Conservation (phyloP, 225 moss, liverwort and hornwort species). For the Pleurozium schreberi region DNA sequence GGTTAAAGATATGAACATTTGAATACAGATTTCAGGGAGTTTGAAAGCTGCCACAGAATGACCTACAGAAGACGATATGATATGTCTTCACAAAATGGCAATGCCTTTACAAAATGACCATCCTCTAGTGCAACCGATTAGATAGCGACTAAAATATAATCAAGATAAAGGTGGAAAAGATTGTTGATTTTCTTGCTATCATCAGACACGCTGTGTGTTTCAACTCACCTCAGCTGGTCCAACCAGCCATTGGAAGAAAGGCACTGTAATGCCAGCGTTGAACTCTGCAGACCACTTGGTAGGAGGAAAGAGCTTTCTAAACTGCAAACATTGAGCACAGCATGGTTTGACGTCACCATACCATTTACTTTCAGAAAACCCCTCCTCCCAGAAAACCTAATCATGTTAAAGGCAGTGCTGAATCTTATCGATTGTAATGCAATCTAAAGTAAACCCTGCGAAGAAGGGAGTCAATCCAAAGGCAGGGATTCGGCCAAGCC, state of each 20-base stretch:
- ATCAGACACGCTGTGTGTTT: neutral
- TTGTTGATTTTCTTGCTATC: too few relatives aligned
- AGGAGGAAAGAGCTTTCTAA: conserved; percentile 86
- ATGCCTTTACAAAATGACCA: neutral
- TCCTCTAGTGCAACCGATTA: neutral
- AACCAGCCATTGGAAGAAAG: conserved; percentile 93
- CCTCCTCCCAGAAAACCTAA: neutral
- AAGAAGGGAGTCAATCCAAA: neutral
- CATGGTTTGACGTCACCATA: neutral
- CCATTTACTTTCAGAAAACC: neutral
- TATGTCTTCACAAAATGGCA: neutral
- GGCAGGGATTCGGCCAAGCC: neutral
- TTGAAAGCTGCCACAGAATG: neutral
- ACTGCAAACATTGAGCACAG: conserved; percentile 32
- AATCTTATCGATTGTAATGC: neutral
- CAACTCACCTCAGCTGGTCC: conserved; percentile 74
- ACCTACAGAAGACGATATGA: neutral
- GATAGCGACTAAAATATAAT: neutral
- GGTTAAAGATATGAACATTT: neutral
- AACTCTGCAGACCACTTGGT: conserved; percentile 93
- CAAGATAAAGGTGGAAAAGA: neutral
- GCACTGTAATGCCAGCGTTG: conserved; percentile 93
- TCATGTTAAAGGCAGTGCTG: neutral
- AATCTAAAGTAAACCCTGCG: neutral
- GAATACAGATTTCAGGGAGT: neutral